Conservation (phyloP, 805 yeast species). For the Candida pini region DNA sequence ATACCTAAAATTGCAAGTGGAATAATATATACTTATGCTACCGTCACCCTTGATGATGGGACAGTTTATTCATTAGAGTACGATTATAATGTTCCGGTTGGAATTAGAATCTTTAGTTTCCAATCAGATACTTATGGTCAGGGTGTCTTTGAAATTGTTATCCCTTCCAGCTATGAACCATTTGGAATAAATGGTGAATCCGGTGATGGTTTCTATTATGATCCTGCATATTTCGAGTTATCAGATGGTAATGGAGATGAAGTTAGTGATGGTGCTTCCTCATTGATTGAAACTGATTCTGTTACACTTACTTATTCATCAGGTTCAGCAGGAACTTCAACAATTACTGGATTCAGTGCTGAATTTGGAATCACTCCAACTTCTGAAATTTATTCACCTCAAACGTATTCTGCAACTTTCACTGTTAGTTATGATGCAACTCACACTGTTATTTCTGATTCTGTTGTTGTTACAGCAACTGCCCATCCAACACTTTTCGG, state of each 20-base stretch:
- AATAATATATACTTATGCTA: background rate
- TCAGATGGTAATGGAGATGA: constrained; percentile 3
- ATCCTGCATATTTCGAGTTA: constrained; percentile 3
- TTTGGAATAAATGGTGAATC: constrained; percentile 5
- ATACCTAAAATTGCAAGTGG: background rate
- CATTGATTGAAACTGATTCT: constrained; percentile 1
- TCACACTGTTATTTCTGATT: background rate
- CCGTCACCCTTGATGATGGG: background rate
- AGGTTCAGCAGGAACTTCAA: constrained; percentile 3
- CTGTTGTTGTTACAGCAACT: background rate
- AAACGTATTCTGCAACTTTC: background rate
- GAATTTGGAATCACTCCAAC: constrained; percentile 7
- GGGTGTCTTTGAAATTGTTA: constrained; percentile 8
- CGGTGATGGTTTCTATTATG: constrained; percentile 4
- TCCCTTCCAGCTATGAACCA: constrained; percentile 8
- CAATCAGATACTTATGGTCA: constrained; percentile 5
- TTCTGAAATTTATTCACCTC: constrained; percentile 1
- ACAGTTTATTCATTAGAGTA: background rate
- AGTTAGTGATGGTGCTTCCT: background rate
- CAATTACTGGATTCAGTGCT: no score
- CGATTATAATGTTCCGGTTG: background rate
- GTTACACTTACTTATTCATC: constrained; percentile 5
- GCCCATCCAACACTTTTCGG: constrained; percentile 3
- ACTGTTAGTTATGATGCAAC: background rate
- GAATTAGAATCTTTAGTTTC: constrained; percentile 1